phyloP scores from a whole-genome alignment of 1,139 yeast species.

The Pichia sp. region DNA sequence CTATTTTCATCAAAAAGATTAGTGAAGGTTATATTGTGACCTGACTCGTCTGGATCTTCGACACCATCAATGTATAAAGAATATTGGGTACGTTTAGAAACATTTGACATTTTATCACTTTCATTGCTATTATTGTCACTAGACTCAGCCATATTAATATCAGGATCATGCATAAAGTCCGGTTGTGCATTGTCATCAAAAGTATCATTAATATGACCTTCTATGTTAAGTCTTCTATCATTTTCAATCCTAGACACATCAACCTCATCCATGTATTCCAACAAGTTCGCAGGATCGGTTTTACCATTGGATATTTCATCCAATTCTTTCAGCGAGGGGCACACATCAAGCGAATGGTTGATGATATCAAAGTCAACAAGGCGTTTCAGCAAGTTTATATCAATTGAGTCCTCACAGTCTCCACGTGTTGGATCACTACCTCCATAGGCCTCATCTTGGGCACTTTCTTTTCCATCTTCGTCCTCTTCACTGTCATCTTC shows the following conservation, averaged over 20 bases:
- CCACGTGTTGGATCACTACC: no score
- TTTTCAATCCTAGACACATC: constrained; percentile 14
- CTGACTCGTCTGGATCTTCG: constrained; percentile 50
- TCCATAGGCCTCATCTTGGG: no score
- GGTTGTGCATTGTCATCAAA: constrained; percentile 24
- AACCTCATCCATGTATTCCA: constrained; percentile 31
- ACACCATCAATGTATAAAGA: constrained; percentile 32
- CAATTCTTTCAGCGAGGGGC: constrained; percentile 48
- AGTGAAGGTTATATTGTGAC: constrained; percentile 35
- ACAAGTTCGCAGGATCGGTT: constrained; percentile 31
- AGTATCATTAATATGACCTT: neutral
- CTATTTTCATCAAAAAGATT: constrained; percentile 33
- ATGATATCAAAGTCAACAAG: constrained; percentile 8
- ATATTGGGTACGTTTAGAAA: constrained; percentile 26
- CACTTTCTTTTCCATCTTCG: constrained; percentile 5
- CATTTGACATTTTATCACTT: constrained; percentile 20
- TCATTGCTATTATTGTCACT: constrained; percentile 20
- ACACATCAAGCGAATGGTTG: constrained; percentile 32
- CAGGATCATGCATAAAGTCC: constrained; percentile 18
- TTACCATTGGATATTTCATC: constrained; percentile 44
- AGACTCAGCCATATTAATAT: constrained; percentile 10
- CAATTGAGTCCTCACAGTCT: no score
- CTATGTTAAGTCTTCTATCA: neutral
- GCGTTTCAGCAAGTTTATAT: neutral
- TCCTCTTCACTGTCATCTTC: constrained; percentile 9